Evolutionary conservation across 2,329 filamentous ascomycete genomes (phyloP).

Genomic region (Cercospora nicotianae): DNA sequence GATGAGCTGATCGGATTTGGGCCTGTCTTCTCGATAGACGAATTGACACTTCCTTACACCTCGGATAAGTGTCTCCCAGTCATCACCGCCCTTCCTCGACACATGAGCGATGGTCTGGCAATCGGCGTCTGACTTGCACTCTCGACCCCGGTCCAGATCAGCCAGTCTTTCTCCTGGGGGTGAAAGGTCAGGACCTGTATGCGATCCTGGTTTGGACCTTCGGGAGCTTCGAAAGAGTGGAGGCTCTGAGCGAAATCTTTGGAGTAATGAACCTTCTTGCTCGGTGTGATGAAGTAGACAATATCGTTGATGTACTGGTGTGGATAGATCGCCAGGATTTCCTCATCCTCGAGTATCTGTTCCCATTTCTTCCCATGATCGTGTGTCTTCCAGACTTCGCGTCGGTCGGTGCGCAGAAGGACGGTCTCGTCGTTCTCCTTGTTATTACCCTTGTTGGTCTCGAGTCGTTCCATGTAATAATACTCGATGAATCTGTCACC

Average conservation of each 20-base stretch:
- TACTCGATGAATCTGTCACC: slow-evolving; percentile 57
- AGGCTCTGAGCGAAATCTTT: slow-evolving; percentile 74
- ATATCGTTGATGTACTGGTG: slow-evolving; percentile 80
- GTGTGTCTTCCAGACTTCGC: slow-evolving; percentile 69
- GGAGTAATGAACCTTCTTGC: slow-evolving; percentile 73
- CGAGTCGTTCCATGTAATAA: slow-evolving; percentile 77
- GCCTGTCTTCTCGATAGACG: slow-evolving; percentile 63
- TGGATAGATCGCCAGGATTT: slow-evolving; percentile 69
- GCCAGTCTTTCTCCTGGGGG: slow-evolving; percentile 79
- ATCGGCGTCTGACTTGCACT: slow-evolving; percentile 58
- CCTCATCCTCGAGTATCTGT: slow-evolving; percentile 62
- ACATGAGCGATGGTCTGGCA: slow-evolving; percentile 76
- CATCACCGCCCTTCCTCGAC: slow-evolving; percentile 72
- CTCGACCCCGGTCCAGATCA: slow-evolving; percentile 81
- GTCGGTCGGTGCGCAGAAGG: slow-evolving; percentile 59
- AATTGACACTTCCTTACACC: slow-evolving; percentile 85
- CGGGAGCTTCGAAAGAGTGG: slow-evolving; percentile 70
- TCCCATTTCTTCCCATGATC: slow-evolving; percentile 91
- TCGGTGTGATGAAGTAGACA: slow-evolving; percentile 78
- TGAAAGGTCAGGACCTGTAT: slow-evolving; percentile 73
- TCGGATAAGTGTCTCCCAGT: slow-evolving; percentile 73
- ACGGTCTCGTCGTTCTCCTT: slow-evolving; percentile 72
- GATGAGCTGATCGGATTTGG: slow-evolving; percentile 63
- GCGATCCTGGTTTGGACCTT: slow-evolving; percentile 54
- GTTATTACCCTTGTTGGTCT: slow-evolving; percentile 33